Base-by-base conservation (phyloP, 1,139 yeast genomes). In the Lodderomyces elongisporus region DNA sequence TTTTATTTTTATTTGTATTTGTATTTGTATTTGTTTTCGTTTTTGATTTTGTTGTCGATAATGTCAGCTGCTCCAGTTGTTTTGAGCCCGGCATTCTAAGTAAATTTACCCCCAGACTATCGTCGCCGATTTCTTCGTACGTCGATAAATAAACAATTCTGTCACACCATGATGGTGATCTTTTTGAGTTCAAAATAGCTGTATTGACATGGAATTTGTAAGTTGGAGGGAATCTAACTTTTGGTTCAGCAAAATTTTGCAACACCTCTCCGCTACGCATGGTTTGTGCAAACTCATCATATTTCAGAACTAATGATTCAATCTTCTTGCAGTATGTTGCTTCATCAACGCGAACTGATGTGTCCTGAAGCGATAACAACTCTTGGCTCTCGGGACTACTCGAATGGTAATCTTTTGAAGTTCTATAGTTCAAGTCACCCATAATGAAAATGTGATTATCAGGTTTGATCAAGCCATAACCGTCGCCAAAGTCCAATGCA, bases 131-230 rank as follows among this genome's bases (percentile, higher is more conserved):
- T 2, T 41, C 43, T 12, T 55, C 52, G 47, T 79, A 78, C 0
- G 71, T 64, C 1, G 67, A 54, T 38, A 74, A 72, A 47, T 62
- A 85, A 29, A 88, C 52, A 3, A 88, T 74, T 33, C 96, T 61
- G 52, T 88, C 96, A 54, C 96, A 87, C 95, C 95, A 88, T 3
- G 95, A 81, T 0, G 96, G 94, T 2, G 66, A 63, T 38, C 96
- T 60, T 43, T 77, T 79, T 4, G 55, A 34, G 42, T 76, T 73
- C 53, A 74, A 83, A n/a, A 61, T 59, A 5, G 66, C 66, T 0
- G 76, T 67, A 14, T 74, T 73, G 3, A 67, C 41, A 32, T 58
- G 54, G 50, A 64, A 84, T 56, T 88, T 88, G 61, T 82, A 88
- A 0, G 94, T 84, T 7, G 95, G 96, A 15, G 64, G 63, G 53